phyloP scores from a whole-genome alignment of 345 rosid species.

The Clarkia xantiana region DNA sequence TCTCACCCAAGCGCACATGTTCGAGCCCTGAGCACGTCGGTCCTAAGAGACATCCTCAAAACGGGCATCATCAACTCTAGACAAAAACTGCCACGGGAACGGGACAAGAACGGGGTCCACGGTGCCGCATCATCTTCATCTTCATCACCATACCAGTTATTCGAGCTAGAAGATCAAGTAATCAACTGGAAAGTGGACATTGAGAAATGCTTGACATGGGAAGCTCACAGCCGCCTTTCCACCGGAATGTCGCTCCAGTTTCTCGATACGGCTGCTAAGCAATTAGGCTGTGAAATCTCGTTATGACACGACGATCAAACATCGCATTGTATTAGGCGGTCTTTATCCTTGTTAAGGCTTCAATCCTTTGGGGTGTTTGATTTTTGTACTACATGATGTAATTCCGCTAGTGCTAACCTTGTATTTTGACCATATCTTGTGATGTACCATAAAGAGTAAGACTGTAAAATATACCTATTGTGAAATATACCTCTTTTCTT shows the following conservation, averaged over 20 bases:
- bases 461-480: too few species aligned
- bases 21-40: conserved; percentile 79
- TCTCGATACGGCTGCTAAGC: conserved; percentile 62
- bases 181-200: conserved; percentile 75
- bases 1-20: conserved; percentile 95
- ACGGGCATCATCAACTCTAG: conserved; percentile 12
- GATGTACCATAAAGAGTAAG: too few species aligned
- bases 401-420: too few species aligned
- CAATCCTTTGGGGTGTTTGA: too few species aligned
- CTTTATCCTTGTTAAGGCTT: too few species aligned
- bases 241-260: conserved; percentile 49
- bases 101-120: conserved; percentile 33
- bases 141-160: conserved; percentile 25
- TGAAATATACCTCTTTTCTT: too few species aligned
- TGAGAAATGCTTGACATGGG: conserved; percentile 80
- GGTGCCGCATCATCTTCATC: conserved; percentile 4
- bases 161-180: conserved; percentile 19
- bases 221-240: conserved; percentile 69
- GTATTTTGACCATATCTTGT: too few species aligned
- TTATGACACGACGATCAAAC: conserved; percentile 13
- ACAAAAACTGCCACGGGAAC: conserved; percentile 12
- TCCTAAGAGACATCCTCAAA: conserved; percentile 55
- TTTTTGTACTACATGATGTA: too few species aligned
- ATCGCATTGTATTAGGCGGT: too few species aligned
- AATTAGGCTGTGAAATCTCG: conserved; percentile 59